Evolutionary conservation across 441 rosid genomes (phyloP).

Genomic region (Dalechampia spathulata): DNA sequence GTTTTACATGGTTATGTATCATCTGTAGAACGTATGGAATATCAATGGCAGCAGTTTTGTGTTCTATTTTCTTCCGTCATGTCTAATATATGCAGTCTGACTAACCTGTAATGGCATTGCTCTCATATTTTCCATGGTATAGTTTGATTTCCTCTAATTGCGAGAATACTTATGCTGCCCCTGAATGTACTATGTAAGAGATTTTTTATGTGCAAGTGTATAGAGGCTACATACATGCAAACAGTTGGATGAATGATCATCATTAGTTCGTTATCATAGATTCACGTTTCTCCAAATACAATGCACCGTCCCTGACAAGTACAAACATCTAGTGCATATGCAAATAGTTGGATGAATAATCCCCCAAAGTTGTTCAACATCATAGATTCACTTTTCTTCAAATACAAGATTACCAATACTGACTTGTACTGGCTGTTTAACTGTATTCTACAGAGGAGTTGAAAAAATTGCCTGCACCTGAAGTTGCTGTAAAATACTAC

Average conservation of each 20-base stretch:
- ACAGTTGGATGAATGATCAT: no score
- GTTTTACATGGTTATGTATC: neutral
- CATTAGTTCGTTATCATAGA: no score
- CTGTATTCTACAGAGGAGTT: slow-evolving; percentile 48
- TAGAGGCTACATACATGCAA: neutral
- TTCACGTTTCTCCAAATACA: no score
- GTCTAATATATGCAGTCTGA: neutral
- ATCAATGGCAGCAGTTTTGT: no score
- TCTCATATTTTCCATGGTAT: neutral
- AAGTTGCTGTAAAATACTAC: slow-evolving; percentile 77
- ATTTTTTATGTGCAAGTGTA: neutral
- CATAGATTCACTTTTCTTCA: neutral
- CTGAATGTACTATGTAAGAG: neutral
- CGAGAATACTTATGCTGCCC: neutral
- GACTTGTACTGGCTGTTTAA: slow-evolving; percentile 2
- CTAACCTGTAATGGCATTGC: neutral
- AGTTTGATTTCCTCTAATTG: neutral
- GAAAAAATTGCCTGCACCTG: slow-evolving; percentile 77
- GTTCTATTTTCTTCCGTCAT: neutral
- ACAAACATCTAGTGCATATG: no score
- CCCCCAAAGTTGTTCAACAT: neutral
- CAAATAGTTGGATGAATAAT: slow-evolving; percentile 2
- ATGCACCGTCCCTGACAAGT: no score
- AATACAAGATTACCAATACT: neutral
- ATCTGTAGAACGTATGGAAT: neutral